Evolutionary conservation across 257 asterid genomes (phyloP).

Genomic region (Rhazya stricta): DNA sequence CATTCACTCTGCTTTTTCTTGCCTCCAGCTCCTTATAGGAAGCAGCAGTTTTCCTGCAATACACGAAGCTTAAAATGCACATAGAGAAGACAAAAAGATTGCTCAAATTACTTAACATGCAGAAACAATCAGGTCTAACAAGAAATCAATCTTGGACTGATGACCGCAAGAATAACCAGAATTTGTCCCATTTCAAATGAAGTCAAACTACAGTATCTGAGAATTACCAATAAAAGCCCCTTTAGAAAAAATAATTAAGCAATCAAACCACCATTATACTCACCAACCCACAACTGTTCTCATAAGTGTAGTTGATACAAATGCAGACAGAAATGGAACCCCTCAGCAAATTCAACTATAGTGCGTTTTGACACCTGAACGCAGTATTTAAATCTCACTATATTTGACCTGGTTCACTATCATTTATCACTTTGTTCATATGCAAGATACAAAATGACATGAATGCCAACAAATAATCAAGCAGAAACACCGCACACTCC

Average conservation of each 20-base stretch:
- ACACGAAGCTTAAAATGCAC: background rate
- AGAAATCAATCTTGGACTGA: background rate
- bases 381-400: no score
- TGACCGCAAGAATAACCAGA: background rate
- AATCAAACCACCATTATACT: background rate
- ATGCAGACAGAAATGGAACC: background rate
- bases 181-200: background rate
- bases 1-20: constrained; percentile 58
- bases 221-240: background rate
- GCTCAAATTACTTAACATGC: background rate
- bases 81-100: background rate
- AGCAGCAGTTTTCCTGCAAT: constrained; percentile 52
- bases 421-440: background rate
- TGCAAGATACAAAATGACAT: background rate
- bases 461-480: background rate
- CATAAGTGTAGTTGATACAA: background rate
- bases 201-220: background rate
- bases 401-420: background rate
- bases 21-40: constrained; percentile 76
- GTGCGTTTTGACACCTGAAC: background rate
- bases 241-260: background rate
- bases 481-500: background rate
- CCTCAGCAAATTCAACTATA: background rate
- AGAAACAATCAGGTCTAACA: background rate
- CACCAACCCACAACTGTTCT: background rate